Conservation (phyloP, 73 alveolate species). For the Blepharisma japonicum region DNA sequence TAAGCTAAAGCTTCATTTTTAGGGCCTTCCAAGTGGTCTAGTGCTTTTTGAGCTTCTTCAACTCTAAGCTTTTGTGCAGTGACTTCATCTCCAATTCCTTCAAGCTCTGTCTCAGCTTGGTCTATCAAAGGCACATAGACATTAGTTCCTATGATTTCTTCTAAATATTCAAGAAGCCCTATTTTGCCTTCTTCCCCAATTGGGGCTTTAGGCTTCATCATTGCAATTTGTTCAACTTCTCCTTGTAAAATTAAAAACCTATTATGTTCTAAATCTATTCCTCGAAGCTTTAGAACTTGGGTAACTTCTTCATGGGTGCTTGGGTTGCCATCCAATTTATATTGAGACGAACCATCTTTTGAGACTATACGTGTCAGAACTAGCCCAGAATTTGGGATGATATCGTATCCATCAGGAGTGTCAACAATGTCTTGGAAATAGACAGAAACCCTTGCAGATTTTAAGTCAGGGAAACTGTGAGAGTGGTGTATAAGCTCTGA, state of each 20-base stretch:
- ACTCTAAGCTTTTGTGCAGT: slow-evolving; percentile 49
- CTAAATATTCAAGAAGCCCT: slow-evolving; percentile 77
- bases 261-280: slow-evolving; percentile 90
- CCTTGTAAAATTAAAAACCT: slow-evolving; percentile 93
- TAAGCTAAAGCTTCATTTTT: slow-evolving; percentile 56
- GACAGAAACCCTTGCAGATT: slow-evolving; percentile 64
- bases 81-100: slow-evolving; percentile 57
- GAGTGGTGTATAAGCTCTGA: slow-evolving; percentile 29
- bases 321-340: slow-evolving; percentile 58
- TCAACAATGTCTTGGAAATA: slow-evolving; percentile 74
- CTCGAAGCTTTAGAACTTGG: slow-evolving; percentile 64
- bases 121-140: slow-evolving; percentile 61
- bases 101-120: slow-evolving; percentile 64
- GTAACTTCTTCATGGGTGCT: slow-evolving; percentile 72
- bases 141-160: slow-evolving; percentile 83
- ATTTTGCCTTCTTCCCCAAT: slow-evolving; percentile 61
- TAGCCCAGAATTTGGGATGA: slow-evolving; percentile 65
- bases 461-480: slow-evolving; percentile 30
- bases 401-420: slow-evolving; percentile 58
- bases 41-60: slow-evolving; percentile 50
- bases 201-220: slow-evolving; percentile 90
- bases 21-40: slow-evolving; percentile 62
- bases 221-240: slow-evolving; percentile 90
- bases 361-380: slow-evolving; percentile 62
- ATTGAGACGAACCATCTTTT: slow-evolving; percentile 47